Percentiles rank a stretch among this genome's conserved stretches.
Evolutionary conservation across 768 basidiomycete genomes (phyloP).

Genomic region (Pulveroboletus sp.): DNA sequence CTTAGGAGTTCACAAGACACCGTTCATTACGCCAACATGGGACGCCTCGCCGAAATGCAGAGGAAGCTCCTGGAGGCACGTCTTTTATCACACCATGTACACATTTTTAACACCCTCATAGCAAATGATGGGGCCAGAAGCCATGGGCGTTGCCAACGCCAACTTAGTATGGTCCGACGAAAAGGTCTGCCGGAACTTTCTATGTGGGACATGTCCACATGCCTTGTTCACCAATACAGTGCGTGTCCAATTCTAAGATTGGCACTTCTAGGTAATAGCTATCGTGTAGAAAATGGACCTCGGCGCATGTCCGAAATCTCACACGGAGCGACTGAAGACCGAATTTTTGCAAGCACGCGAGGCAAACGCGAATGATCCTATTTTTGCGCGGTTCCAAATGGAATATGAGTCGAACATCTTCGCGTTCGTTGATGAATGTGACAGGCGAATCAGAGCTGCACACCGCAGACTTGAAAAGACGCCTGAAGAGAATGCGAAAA

Average conservation of each 20-base stretch:
- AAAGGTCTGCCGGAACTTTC: constrained; percentile 97
- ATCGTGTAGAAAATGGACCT: constrained; percentile 89
- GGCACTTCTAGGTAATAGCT: neutral
- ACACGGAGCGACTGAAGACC: constrained; percentile 89
- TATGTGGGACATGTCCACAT: constrained; percentile 98
- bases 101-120: constrained; percentile 28
- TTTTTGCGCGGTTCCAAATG: constrained; percentile 83
- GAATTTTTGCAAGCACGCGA: constrained; percentile 82
- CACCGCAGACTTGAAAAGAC: constrained; percentile 98
- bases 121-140: constrained; percentile 99
- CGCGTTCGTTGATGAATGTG: constrained; percentile 96
- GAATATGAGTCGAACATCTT: constrained; percentile 97
- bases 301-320: constrained; percentile 94
- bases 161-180: constrained; percentile 93
- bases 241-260: constrained; percentile 28
- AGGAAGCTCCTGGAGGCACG: constrained; percentile 78
- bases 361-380: constrained; percentile 69
- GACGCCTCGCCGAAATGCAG: constrained; percentile 95
- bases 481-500: constrained; percentile 99
- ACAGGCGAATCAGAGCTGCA: constrained; percentile 89
- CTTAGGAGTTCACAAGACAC: neutral
- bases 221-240: constrained; percentile 97
- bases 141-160: constrained; percentile 92
- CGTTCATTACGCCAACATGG: constrained; percentile 52
- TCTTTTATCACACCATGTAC: constrained; percentile 29